Conservation (phyloP, 2,329 filamentous ascomycete genomes). For the Penicillium verrucosum region DNA sequence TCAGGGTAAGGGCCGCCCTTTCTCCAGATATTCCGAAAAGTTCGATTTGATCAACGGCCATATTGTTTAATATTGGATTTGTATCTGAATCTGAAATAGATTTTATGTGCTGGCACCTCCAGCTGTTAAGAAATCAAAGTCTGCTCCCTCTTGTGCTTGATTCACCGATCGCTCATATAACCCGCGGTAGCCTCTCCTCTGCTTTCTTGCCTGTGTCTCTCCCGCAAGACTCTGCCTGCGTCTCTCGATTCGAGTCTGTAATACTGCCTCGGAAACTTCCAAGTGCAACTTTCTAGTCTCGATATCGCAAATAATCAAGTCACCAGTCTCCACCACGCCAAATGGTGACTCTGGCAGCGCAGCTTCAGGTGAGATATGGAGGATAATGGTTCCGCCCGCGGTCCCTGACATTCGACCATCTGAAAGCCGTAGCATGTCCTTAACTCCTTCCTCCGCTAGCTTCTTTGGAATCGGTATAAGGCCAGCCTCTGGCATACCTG, state of each 20-base stretch:
- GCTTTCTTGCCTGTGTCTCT: constrained; percentile 24
- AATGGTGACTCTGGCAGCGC: constrained; percentile 48
- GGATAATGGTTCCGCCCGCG: constrained; percentile 53
- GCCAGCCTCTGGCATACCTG: constrained; percentile 54
- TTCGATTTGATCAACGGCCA: not conserved
- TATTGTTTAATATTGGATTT: not conserved
- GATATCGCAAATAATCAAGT: constrained; percentile 48
- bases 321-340: constrained; percentile 49
- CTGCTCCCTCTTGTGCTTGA: constrained; percentile 42
- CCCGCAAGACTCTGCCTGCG: constrained; percentile 20
- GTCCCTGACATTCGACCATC: constrained; percentile 57
- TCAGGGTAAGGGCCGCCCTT: constrained; percentile 25
- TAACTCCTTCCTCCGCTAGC: constrained; percentile 46
- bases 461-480: constrained; percentile 52
- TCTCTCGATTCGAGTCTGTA: constrained; percentile 38
- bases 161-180: constrained; percentile 45
- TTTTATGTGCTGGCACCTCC: constrained; percentile 12
- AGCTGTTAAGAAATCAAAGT: constrained; percentile 41
- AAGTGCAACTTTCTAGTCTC: constrained; percentile 43
- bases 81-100: not conserved
- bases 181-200: constrained; percentile 38
- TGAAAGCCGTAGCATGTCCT: constrained; percentile 53
- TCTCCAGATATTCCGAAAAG: not conserved
- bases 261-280: constrained; percentile 42
- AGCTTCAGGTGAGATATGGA: constrained; percentile 55